Conservation (phyloP, 164 flowering plant genomes). For the Stephania yunnanensis region DNA sequence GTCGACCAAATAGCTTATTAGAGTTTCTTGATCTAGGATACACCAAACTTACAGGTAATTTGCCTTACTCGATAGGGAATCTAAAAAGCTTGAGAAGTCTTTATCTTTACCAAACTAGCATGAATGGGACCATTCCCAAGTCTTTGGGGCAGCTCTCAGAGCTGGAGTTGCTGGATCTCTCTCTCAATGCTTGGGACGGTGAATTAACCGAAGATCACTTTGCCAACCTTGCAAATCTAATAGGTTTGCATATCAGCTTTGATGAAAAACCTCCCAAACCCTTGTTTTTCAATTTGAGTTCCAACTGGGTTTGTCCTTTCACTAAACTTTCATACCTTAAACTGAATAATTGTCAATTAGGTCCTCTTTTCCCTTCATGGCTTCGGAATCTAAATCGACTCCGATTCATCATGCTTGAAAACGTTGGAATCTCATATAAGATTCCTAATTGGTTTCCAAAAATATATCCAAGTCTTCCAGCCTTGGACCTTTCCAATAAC, state of each 20-base stretch:
- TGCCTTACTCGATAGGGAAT: no score
- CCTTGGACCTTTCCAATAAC: slow-evolving; percentile 12
- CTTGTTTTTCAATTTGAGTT: slow-evolving; percentile 13
- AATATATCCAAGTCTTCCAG: background rate
- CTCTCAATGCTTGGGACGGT: slow-evolving; percentile 16
- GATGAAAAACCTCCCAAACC: background rate
- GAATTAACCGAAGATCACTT: slow-evolving; percentile 17
- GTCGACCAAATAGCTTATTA: background rate
- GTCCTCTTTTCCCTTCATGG: slow-evolving; percentile 14
- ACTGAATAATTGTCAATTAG: background rate
- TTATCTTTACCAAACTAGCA: no score
- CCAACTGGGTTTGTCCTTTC: slow-evolving; percentile 21
- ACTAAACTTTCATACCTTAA: background rate
- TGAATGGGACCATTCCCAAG: no score
- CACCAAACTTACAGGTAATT: no score
- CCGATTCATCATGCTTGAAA: background rate
- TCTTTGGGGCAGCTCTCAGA: no score
- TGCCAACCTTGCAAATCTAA: slow-evolving; percentile 7
- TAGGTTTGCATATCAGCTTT: background rate
- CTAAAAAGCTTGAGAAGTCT: no score
- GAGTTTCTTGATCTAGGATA: no score
- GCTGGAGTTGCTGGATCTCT: no score
- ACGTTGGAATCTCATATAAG: slow-evolving; percentile 6
- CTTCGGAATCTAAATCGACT: slow-evolving; percentile 1
- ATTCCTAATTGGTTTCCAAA: slow-evolving; percentile 12